Evolutionary conservation across 257 asterid genomes (phyloP).

Genomic region (Nicotiana noctiflora): DNA sequence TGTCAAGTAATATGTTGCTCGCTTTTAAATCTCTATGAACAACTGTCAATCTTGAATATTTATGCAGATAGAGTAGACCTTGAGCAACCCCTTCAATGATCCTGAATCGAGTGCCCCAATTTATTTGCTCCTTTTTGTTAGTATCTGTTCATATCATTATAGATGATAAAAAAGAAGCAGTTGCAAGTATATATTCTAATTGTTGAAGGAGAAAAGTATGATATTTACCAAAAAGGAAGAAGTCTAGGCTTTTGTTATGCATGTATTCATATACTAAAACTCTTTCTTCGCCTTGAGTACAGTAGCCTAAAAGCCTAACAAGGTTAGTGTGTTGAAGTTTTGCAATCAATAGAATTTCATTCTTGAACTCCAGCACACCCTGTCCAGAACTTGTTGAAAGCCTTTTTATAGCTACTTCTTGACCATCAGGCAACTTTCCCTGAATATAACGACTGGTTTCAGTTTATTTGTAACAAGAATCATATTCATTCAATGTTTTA

Average conservation of each 20-base stretch:
- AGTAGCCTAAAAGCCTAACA: not conserved
- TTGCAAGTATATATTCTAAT: too few relatives aligned
- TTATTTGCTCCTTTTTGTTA: not conserved
- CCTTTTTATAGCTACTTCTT: slow-evolving; percentile 6
- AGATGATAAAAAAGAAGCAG: too few relatives aligned
- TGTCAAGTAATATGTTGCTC: too few relatives aligned
- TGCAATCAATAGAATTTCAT: slow-evolving; percentile 1
- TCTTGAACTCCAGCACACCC: not conserved
- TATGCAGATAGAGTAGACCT: too few relatives aligned
- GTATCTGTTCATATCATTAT: not conserved
- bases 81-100: too few relatives aligned
- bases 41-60: too few relatives aligned
- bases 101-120: not conserved
- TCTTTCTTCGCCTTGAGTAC: too few relatives aligned
- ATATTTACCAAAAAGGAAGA: not conserved
- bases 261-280: not conserved
- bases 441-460: not conserved
- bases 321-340: not conserved
- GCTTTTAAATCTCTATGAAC: too few relatives aligned
- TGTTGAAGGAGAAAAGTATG: too few relatives aligned
- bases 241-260: not conserved
- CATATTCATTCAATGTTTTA: not conserved
- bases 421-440: not conserved
- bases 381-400: not conserved
- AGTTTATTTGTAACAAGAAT: not conserved